phyloP scores from a whole-genome alignment of 805 yeast genomes.

The Candida argentea region DNA sequence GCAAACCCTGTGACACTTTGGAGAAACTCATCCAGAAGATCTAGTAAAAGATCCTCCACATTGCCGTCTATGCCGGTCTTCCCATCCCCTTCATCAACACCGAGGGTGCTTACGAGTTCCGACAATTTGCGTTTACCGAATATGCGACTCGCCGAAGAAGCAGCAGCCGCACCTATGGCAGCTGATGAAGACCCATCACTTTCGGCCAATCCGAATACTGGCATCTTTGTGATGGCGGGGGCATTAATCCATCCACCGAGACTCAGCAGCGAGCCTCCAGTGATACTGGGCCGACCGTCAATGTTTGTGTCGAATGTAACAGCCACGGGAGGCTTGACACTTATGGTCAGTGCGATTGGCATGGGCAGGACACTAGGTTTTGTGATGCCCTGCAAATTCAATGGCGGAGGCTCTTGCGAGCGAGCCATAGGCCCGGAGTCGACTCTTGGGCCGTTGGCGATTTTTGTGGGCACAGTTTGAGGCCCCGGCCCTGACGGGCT shows the following conservation, averaged over 20 bases:
- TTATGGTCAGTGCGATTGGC: conserved; percentile 61
- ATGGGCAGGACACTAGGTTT: conserved; percentile 54
- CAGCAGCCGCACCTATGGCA: conserved; percentile 45
- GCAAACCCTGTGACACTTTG: conserved; percentile 87
- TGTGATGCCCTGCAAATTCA: conserved; percentile 30
- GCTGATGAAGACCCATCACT: conserved; percentile 22
- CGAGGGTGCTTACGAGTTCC: conserved; percentile 76
- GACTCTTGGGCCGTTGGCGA: conserved; percentile 2
- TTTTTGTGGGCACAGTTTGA: conserved; percentile 7
- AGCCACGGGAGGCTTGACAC: conserved; percentile 57
- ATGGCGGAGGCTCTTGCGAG: conserved; percentile 10
- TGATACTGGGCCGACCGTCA: conserved; percentile 59
- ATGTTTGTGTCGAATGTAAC: conserved; percentile 50
- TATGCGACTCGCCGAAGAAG: no score
- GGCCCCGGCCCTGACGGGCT: neutral
- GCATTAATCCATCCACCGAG: conserved; percentile 55
- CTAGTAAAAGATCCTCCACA: conserved; percentile 83
- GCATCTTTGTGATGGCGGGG: conserved; percentile 67
- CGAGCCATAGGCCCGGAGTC: conserved; percentile 5
- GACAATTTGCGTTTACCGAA: conserved; percentile 81
- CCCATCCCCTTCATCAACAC: conserved; percentile 83
- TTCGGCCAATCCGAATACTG: conserved; percentile 60
- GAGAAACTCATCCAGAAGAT: conserved; percentile 93
- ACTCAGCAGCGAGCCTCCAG: conserved; percentile 75
- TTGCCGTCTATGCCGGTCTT: conserved; percentile 91